These are phyloP conservation scores for Venturia asperata DNA, from an alignment of 2,329 filamentous ascomycete species.

Conservation along the genomic window DNA sequence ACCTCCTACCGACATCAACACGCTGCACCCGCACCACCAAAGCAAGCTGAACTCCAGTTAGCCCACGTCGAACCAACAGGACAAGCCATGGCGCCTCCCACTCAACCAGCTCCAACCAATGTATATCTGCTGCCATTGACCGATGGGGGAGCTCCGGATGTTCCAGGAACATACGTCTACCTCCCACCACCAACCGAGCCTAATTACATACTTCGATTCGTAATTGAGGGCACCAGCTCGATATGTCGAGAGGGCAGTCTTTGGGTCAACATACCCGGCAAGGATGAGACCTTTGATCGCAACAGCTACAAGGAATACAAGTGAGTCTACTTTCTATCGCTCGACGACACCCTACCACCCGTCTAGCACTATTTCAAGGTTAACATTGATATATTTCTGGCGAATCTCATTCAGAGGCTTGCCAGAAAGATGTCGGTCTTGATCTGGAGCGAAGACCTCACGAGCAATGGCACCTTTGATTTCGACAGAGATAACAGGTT, in stretches of 20 bases:
- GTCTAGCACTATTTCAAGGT: no score
- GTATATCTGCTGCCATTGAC: slow-evolving; percentile 86
- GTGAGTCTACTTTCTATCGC: slow-evolving; percentile 46
- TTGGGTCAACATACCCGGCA: slow-evolving; percentile 89
- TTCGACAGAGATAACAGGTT: background rate
- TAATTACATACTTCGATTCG: slow-evolving; percentile 72
- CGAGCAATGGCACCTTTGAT: no score
- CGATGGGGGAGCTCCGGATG: slow-evolving; percentile 85
- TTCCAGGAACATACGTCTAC: slow-evolving; percentile 86
- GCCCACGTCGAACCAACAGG: background rate
- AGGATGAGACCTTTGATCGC: slow-evolving; percentile 68
- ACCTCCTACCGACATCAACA: slow-evolving; percentile 5
- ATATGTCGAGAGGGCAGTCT: slow-evolving; percentile 91
- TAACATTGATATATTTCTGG: no score
- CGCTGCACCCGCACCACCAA: background rate
- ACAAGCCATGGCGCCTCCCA: slow-evolving; percentile 8
- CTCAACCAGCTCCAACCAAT: slow-evolving; percentile 22
- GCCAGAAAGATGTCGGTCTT: no score
- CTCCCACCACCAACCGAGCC: slow-evolving; percentile 69
- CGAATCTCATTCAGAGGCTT: no score
- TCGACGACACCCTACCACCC: background rate
- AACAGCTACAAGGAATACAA: slow-evolving; percentile 80
- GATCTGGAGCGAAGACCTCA: no score
- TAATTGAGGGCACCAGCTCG: slow-evolving; percentile 89
- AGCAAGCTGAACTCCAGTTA: background rate